phyloP scores from a whole-genome alignment of 257 asterid species.

The Solanum commersonii region DNA sequence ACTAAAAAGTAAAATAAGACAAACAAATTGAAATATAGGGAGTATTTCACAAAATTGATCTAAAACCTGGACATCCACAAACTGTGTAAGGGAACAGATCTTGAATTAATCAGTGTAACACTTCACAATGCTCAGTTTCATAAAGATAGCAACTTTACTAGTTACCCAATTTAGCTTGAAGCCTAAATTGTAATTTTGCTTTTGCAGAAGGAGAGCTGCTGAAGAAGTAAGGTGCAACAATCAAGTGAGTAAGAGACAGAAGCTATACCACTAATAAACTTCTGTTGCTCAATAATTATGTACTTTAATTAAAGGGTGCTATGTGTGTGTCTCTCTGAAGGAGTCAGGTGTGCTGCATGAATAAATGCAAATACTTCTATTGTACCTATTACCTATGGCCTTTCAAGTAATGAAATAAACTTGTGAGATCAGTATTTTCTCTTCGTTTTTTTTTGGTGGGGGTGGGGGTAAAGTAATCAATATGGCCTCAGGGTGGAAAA shows the following conservation, averaged over 20 bases:
- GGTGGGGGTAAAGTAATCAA: background rate
- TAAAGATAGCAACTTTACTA: background rate
- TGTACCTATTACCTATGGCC: background rate
- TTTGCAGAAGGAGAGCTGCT: slow-evolving; percentile 1
- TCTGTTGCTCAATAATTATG: background rate
- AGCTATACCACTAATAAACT: background rate
- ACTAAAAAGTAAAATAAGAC: background rate
- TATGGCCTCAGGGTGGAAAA: background rate
- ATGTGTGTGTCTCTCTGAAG: background rate
- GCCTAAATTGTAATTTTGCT: background rate
- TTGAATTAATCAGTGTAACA: background rate
- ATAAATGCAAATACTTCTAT: background rate
- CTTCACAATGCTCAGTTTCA: background rate
- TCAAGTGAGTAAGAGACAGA: background rate
- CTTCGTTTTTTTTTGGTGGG: background rate
- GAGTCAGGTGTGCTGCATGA: background rate
- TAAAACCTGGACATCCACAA: background rate
- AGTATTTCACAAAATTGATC: background rate
- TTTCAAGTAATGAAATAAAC: background rate
- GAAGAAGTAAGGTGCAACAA: background rate
- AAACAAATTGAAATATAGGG: background rate
- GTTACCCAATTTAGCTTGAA: background rate
- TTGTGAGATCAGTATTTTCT: background rate
- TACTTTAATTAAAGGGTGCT: background rate
- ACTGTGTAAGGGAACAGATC: background rate